Evolutionary conservation across 31 red algal species (phyloP), one percentile per base, ranked within the genome.

Genomic region (Pterothamnion heteromorphum): DNA sequence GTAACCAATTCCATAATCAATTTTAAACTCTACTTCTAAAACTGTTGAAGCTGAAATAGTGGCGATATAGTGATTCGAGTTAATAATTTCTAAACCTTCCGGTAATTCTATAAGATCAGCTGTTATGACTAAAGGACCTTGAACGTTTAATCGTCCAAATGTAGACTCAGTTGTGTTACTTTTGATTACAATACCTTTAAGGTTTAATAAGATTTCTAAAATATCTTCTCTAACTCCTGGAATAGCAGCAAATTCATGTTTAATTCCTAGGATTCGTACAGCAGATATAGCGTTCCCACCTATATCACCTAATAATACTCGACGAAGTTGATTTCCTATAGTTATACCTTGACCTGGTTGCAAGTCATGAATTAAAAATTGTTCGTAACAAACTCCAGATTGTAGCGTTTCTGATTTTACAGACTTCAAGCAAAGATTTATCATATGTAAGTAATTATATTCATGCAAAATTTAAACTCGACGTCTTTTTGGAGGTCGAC

Each of bases 401-500:
- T 76, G 2, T 3, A 76, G 3, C 5, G 1, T 76, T 76, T 76
- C 3, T 2, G 72, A 76, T 2, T 76, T 76, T 3, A 76, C 1
- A 26, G 2, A 1, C 5, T 76, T 76, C 1, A 76, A 2, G 30
- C 5, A 76, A 3, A 76, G 3, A 76, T 76, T 76, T 2, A 3
- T 76, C 72, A 76, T 76, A n/a, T n/a, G n/a, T n/a, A n/a, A n/a
- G n/a, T n/a, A n/a, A n/a, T n/a, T n/a, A n/a, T n/a, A n/a, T n/a
- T n/a, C n/a, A n/a, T n/a, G n/a, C n/a, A n/a, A n/a, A n/a, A n/a
- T n/a, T n/a, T 86, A 86, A 34, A 86, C 81, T 24, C 81, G 81
- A 86, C 81, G 81, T 39, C 36, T 1, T 39, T 86, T 86, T 86
- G 81, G 81, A 3, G 81, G 81, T 28, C 81, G 81, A 86, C 81